A percentile compares a stretch with the other conserved stretches of the same genome.
Conservation (phyloP, 192 early-diverging fungal species). For the Coemansia sp. region DNA sequence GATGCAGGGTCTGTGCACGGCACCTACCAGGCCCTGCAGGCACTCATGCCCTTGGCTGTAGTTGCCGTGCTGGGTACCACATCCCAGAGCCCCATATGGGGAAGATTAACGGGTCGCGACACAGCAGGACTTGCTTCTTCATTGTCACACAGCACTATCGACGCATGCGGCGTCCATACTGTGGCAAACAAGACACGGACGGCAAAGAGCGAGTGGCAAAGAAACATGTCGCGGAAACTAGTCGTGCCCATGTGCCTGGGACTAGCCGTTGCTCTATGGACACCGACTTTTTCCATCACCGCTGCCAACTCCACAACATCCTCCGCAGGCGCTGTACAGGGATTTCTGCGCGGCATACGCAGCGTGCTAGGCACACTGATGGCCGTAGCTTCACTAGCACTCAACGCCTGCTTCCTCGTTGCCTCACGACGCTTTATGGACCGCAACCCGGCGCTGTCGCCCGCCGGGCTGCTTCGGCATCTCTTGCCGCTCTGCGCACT, state of each 20-base stretch:
- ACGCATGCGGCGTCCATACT: too few species aligned
- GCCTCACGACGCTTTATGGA: conserved; percentile 2
- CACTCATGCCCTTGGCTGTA: conserved; percentile 17
- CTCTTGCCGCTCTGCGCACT: conserved; percentile 37
- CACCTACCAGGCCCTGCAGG: conserved; percentile 17
- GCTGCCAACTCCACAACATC: too few species aligned
- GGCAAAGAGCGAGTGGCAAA: too few species aligned
- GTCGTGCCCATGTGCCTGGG: background rate
- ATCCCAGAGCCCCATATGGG: too few species aligned
- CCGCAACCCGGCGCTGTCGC: conserved; percentile 9
- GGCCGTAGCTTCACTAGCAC: conserved; percentile 4
- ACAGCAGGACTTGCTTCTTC: too few species aligned
- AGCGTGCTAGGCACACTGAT: conserved; percentile 4
- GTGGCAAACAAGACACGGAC: too few species aligned
- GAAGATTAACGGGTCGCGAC: too few species aligned
- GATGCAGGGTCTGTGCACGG: conserved; percentile 20
- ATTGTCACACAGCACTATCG: too few species aligned
- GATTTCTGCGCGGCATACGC: conserved; percentile 2
- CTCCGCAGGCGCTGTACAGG: too few species aligned
- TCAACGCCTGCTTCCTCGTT: conserved; percentile 13
- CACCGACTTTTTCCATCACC: conserved; percentile 16
- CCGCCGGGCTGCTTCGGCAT: conserved; percentile 21
- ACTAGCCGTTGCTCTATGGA: conserved; percentile 11
- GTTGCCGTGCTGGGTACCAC: too few species aligned
- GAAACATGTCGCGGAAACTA: too few species aligned